Evolutionary conservation across 306 rosid genomes (phyloP), one percentile per base, ranked within the genome.

Genomic region (Lithocarpus polystachyus): DNA sequence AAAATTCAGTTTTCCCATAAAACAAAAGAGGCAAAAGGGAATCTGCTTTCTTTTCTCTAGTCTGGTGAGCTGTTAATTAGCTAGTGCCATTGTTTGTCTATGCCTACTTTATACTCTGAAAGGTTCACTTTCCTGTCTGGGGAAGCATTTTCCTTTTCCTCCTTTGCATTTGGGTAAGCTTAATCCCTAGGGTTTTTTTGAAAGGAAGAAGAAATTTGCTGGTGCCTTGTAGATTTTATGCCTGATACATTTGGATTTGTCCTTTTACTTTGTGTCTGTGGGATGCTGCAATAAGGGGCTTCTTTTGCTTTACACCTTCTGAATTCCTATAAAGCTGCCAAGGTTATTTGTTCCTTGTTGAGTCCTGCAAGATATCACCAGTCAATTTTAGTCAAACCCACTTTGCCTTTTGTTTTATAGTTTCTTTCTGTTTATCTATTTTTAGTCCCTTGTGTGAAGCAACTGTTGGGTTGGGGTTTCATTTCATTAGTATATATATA

Each of bases 71-170:
- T 87, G 99, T 92, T 82, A 5, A 80, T 68, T 81, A 76, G 88
- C 90, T 74, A 89, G 89, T 91, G 89, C 84, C 90, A 81, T 84
- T 85, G 89, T 88, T 85, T 81, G 81, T 85, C 87, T 26, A 75
- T 77, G 81, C 87, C 82, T 77, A 77, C 99, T 96, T 96, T 96
- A 91, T 91, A 91, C 97, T 96, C 97, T 88, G 89, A 96, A 96
- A 96, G 97, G 89, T 88, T 88, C 89, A 80, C 98, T 91, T 93
- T 96, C 92, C 84, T 93, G 91, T 89, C 90, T 82, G 60, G 76
- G 80, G 76, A 51, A 83, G 74, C 78, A 83, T 80, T 80, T 85
- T 73, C 75, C 57, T 74, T 53, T 62, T 74, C 65, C 79, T 72
- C 64, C 75, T 59, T 70, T 81, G 90, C 84, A 80, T 70, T 77